Conservation (phyloP, 1,284 basidiomycete genomes). For the Gymnopus androsaceus region DNA sequence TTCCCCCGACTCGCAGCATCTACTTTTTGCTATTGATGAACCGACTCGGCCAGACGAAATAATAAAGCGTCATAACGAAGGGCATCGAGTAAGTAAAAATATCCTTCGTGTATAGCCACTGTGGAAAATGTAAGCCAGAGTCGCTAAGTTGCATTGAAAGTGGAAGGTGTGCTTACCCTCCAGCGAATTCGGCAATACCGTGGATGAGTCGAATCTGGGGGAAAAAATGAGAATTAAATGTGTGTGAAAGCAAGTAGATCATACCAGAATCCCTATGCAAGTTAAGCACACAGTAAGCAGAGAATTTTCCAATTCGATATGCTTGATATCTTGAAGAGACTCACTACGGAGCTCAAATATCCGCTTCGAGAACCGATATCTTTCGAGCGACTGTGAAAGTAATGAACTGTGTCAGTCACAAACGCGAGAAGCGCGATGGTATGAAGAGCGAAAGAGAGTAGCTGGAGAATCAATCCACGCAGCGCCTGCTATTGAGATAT, state of each 20-base stretch:
- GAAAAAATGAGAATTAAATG: neutral
- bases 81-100: slow-evolving; percentile 23
- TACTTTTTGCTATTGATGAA: neutral
- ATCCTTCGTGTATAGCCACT: slow-evolving; percentile 21
- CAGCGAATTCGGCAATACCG: slow-evolving; percentile 22
- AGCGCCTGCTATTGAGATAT: slow-evolving; percentile 19
- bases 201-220: slow-evolving; percentile 19
- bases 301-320: slow-evolving; percentile 24
- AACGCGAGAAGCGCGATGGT: slow-evolving; percentile 18
- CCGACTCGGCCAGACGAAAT: slow-evolving; percentile 22
- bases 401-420: too few species aligned
- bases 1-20: neutral
- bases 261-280: slow-evolving; percentile 19
- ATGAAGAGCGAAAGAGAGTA: slow-evolving; percentile 20
- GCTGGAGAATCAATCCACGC: slow-evolving; percentile 19
- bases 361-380: slow-evolving; percentile 11
- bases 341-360: too few species aligned
- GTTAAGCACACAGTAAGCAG: slow-evolving; percentile 18
- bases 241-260: neutral
- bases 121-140: slow-evolving; percentile 10
- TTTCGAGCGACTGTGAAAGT: neutral
- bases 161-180: slow-evolving; percentile 19
- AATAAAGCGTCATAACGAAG: slow-evolving; percentile 22
- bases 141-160: too few species aligned
- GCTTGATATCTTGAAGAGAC: slow-evolving; percentile 14